A percentile compares a stretch with the other conserved stretches of the same genome.
phyloP scores from a whole-genome alignment of 805 yeast genomes.

The Hanseniaspora pseudoguilliermondii region DNA sequence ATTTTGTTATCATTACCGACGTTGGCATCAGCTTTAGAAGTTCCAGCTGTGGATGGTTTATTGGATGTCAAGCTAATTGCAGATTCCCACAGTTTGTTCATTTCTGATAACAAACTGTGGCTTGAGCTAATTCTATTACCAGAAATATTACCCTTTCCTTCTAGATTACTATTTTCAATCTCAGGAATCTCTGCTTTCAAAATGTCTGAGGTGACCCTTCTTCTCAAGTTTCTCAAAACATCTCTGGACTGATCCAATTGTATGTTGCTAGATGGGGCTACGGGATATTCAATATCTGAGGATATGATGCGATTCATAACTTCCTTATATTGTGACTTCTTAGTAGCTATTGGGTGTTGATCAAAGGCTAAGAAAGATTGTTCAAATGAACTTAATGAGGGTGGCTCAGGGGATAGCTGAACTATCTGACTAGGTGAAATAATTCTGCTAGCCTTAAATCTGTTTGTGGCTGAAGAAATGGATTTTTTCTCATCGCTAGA shows the following conservation, averaged over 20 bases:
- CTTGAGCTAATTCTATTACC: neutral
- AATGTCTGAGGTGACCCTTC: slow-evolving; percentile 5
- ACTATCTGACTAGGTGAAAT: slow-evolving; percentile 5
- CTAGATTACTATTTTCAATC: neutral
- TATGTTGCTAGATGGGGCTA: neutral
- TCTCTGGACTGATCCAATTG: slow-evolving; percentile 3
- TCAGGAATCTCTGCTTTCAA: neutral
- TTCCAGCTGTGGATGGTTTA: neutral
- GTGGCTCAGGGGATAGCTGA: neutral
- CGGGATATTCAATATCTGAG: neutral
- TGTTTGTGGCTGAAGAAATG: neutral
- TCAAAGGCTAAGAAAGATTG: neutral
- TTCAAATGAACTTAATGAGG: neutral
- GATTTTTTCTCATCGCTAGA: neutral
- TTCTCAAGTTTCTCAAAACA: neutral
- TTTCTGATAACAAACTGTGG: slow-evolving; percentile 4
- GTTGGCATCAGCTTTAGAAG: neutral
- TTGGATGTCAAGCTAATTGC: neutral
- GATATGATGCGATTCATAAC: neutral
- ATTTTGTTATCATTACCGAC: neutral
- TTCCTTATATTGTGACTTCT: neutral
- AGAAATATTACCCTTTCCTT: no score
- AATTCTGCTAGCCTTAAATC: slow-evolving; percentile 3
- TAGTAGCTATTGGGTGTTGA: no score
- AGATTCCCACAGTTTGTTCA: slow-evolving; percentile 7